Evolutionary conservation across 2,329 filamentous ascomycete species (phyloP), one percentile per base, ranked within the genome.

Genomic region (Colletotrichum simmondsii): DNA sequence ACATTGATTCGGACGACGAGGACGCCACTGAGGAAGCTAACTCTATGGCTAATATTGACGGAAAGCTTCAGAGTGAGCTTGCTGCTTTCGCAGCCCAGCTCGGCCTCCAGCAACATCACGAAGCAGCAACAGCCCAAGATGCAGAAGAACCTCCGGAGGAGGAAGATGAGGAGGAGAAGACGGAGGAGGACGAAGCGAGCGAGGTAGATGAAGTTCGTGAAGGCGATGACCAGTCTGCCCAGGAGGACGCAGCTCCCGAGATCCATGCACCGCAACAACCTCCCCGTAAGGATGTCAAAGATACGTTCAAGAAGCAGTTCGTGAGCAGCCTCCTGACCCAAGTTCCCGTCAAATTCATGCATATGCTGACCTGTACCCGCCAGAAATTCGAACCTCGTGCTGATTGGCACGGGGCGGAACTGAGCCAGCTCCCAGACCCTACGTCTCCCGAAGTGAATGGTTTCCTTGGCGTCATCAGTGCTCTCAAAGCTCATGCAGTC

Each of bases 401-500:
- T 75, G 89, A 91, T 74, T 91, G 89, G 89, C 85, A 91, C 78
- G 83, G 81, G 60, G 81, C 83, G 63, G 81, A 82, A 60, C 78
- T 88, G 56, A 81, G 80, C 42, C 78, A 80, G 57, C 81, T 90
- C 19, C 86, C 87, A 0, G 75, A 77, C 2, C 85, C 86, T 3
- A 80, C 79, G 1, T 83, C 84, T n/a, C 86, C 88, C 58, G 83
- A 88, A 49, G 77, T 84, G 37, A 82, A 81, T 24, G 84, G 84
- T 1, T 85, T 85, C 72, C 79, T 82, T 22, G 77, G 82, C 19
- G 82, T 85, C 14, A 83, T 90, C 30, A 83, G 86, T 57, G 83
- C 85, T 49, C 80, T 93, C 57, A 91, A 94, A 78, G 84, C 91
- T 16, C 91, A 97, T 81, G 95, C 95, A 4, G 90, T 91, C 74